Evolutionary conservation across 805 yeast genomes (phyloP), one percentile per base, ranked within the genome.

Genomic region (Yueomyces sp.): DNA sequence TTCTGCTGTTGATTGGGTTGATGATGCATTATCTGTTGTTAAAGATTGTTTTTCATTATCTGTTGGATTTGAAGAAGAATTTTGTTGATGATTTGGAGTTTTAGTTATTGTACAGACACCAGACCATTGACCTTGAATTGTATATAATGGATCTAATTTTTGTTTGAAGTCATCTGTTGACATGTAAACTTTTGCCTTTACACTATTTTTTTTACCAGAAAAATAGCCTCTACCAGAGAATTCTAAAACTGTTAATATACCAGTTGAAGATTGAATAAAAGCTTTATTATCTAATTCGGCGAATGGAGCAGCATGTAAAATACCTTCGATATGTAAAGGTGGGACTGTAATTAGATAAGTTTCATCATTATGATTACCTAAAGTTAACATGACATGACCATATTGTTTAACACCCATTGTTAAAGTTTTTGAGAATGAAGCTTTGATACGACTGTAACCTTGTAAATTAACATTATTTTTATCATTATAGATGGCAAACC

Each of bases 181-280:
- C 53, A 72, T 73, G 60, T 60, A 83, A 47, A 92, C 71, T 57
- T 90, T 75, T 28, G 95, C 95, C 66, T 88, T 92, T 68, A 82
- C 86, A 19, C 87, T 66, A 67, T 92, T 88, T 69, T 88, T 90
- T 71, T 88, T 90, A 54, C 98, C 98, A 26, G 86, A 74, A 59
- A 92, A 86, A 67, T 87, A 92, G 32, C 98, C 98, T 64, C 92
- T 79, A 33, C 98, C 98, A 36, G 84, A 72, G 64, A 74, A 92
- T 54, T 85, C 95, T 47, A 92, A 67, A 31, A 73, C 71, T 12
- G 87, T 74, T 48, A 73, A 61, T 64, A 79, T 80, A 27, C 97
- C 97, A 42, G 74, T 72, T 11, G 92, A 80, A 40, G 86, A 71
- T 64, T 84, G 94, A 59, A 92, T 85, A 55, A 70, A 77, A n/a